Conservation (phyloP, 768 basidiomycete species). For the Tulasnella sp. region DNA sequence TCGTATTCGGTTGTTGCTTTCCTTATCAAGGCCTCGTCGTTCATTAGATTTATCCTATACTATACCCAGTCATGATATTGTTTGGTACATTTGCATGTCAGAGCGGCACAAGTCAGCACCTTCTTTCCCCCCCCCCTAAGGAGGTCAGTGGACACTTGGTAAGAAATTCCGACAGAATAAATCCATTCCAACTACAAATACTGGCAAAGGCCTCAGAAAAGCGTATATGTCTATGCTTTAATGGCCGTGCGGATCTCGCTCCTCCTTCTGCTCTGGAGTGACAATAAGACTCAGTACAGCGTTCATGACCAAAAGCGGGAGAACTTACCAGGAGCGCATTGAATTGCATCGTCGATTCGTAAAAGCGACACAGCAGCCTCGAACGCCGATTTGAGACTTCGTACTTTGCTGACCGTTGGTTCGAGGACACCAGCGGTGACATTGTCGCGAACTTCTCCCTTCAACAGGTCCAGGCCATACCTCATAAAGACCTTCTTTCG, state of each 20-base stretch:
- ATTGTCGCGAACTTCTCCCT: constrained; percentile 95
- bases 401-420: constrained; percentile 96
- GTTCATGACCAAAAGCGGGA: not conserved
- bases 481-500: constrained; percentile 87
- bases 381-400: constrained; percentile 94
- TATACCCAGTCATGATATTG: too few relatives aligned
- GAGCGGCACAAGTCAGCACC: too few relatives aligned
- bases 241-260: constrained; percentile 46
- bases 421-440: constrained; percentile 91
- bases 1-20: too few relatives aligned
- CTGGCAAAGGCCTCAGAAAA: not conserved
- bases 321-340: constrained; percentile 78
- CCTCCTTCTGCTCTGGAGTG: constrained; percentile 37
- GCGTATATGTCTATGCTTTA: constrained; percentile 20
- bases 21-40: too few relatives aligned
- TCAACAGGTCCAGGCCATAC: constrained; percentile 92
- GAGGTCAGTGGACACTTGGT: not conserved
- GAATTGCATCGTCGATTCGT: constrained; percentile 95
- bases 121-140: too few relatives aligned
- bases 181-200: constrained; percentile 1
- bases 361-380: constrained; percentile 94
- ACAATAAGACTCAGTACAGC: not conserved
- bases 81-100: too few relatives aligned
- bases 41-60: too few relatives aligned
- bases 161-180: not conserved